These are phyloP conservation scores for Phyllosticta citriasiana DNA, from an alignment of 2,329 filamentous ascomycete genomes.

Conservation along the genomic window DNA sequence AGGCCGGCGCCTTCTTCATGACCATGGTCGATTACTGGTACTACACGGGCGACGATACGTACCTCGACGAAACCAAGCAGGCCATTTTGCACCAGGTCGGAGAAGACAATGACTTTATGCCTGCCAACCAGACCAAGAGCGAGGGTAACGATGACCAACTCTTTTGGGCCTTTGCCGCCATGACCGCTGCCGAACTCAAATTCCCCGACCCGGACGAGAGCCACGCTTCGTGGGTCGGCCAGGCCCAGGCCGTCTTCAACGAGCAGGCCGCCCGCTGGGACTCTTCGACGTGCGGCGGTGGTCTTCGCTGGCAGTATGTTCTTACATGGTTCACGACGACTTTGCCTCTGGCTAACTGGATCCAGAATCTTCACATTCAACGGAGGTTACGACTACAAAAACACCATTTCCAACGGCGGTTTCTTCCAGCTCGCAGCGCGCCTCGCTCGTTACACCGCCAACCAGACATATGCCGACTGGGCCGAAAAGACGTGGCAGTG, in stretches of 20 bases:
- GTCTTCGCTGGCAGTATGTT: slow-evolving; percentile 17
- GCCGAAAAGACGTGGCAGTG: slow-evolving; percentile 31
- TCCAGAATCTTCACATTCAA: slow-evolving; percentile 34
- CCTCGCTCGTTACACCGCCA: slow-evolving; percentile 27
- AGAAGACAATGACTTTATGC: slow-evolving; percentile 31
- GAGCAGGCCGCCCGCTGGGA: slow-evolving; percentile 29
- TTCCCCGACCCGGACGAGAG: slow-evolving; percentile 56
- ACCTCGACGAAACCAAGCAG: slow-evolving; percentile 12
- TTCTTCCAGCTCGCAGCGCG: slow-evolving; percentile 41
- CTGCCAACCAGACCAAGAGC: slow-evolving; percentile 22
- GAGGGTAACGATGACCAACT: slow-evolving; percentile 50
- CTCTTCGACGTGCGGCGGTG: slow-evolving; percentile 26
- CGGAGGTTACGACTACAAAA: slow-evolving; percentile 41
- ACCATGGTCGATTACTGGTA: slow-evolving; percentile 15
- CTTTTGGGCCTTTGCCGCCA: slow-evolving; percentile 77
- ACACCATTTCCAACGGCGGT: slow-evolving; percentile 43
- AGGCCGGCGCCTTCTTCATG: slow-evolving; percentile 16
- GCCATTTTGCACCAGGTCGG: slow-evolving; percentile 17
- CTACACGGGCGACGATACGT: slow-evolving; percentile 15
- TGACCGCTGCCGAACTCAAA: slow-evolving; percentile 66
- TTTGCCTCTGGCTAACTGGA: not conserved
- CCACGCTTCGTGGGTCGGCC: slow-evolving; percentile 15
- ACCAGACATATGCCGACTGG: slow-evolving; percentile 55
- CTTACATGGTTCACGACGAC: not conserved
- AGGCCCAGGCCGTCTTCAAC: slow-evolving; percentile 31